Evolutionary conservation across 305 asterid species (phyloP).

Genomic region (Andrographis paniculata): DNA sequence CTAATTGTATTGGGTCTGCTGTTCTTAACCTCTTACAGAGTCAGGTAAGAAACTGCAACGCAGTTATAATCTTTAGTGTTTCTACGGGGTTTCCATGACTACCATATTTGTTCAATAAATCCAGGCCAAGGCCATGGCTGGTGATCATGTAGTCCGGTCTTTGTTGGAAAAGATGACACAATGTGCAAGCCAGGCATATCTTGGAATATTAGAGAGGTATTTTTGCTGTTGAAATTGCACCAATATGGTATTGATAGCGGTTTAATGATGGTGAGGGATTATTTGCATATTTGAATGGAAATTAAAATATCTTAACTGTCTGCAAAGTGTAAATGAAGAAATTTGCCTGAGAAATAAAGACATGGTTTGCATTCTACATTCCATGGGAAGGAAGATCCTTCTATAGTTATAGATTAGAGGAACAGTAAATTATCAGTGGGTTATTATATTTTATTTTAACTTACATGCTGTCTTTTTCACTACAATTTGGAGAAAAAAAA

Average conservation of each 20-base stretch:
- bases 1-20: constrained; percentile 71
- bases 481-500: constrained; percentile 9
- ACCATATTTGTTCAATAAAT: constrained; percentile 23
- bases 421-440: not conserved
- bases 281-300: constrained; percentile 4
- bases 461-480: constrained; percentile 1
- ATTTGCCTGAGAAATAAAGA: not conserved
- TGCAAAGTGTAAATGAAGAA: constrained; percentile 17
- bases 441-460: too few relatives aligned
- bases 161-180: constrained; percentile 90
- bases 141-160: constrained; percentile 89
- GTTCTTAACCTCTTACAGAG: constrained; percentile 95
- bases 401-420: not conserved
- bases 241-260: constrained; percentile 8
- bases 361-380: too few relatives aligned
- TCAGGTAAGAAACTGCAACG: constrained; percentile 41
- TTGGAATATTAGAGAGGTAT: constrained; percentile 92
- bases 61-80: constrained; percentile 4
- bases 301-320: constrained; percentile 9
- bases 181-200: constrained; percentile 87
- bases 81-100: constrained; percentile 22
- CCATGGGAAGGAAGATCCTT: too few relatives aligned
- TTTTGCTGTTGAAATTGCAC: constrained; percentile 5
- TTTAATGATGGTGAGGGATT: constrained; percentile 11
- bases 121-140: constrained; percentile 98